Percentiles rank a stretch among this genome's conserved stretches.
Conservation (phyloP, 1,284 basidiomycete genomes). For the Ganoderma lucidum region DNA sequence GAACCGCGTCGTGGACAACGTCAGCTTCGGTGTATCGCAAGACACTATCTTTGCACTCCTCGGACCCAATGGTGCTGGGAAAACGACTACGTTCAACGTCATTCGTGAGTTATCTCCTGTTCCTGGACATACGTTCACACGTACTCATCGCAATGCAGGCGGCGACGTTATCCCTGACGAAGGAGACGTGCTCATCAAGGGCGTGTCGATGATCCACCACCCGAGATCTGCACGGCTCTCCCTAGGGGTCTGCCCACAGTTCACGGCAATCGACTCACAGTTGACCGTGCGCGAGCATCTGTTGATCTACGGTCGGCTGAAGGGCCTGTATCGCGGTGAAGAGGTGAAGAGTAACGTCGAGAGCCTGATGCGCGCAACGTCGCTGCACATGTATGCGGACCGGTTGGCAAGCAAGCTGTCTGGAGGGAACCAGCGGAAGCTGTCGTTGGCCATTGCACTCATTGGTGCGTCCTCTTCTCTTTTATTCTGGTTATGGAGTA, state of each 20-base stretch:
- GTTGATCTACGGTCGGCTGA: slow-evolving; percentile 68
- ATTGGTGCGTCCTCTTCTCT: slow-evolving; percentile 59
- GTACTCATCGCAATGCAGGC: slow-evolving; percentile 43
- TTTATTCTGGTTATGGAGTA: too few species aligned
- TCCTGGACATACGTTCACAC: neutral
- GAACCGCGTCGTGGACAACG: slow-evolving; percentile 74
- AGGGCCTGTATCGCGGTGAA: slow-evolving; percentile 63
- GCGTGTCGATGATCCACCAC: slow-evolving; percentile 66
- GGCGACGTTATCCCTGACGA: slow-evolving; percentile 67
- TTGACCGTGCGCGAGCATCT: slow-evolving; percentile 83
- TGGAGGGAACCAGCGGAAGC: slow-evolving; percentile 84
- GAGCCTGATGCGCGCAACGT: slow-evolving; percentile 66
- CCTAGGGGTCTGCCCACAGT: slow-evolving; percentile 84
- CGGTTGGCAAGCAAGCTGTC: slow-evolving; percentile 77
- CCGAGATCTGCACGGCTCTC: slow-evolving; percentile 68
- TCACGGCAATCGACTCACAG: slow-evolving; percentile 82
- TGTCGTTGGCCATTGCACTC: slow-evolving; percentile 80
- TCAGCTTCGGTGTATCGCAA: slow-evolving; percentile 71
- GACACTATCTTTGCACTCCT: slow-evolving; percentile 78
- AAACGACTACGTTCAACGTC: slow-evolving; percentile 82
- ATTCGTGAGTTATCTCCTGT: slow-evolving; percentile 58
- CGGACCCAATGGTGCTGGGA: slow-evolving; percentile 85
- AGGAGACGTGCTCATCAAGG: slow-evolving; percentile 74
- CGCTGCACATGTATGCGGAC: slow-evolving; percentile 68
- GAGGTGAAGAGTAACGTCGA: slow-evolving; percentile 65